Percentiles rank a stretch among this genome's conserved stretches.
These are phyloP conservation scores for Phytophthora uliginosa DNA, from an alignment of 352 stramenopile species.

Conservation along the genomic window DNA sequence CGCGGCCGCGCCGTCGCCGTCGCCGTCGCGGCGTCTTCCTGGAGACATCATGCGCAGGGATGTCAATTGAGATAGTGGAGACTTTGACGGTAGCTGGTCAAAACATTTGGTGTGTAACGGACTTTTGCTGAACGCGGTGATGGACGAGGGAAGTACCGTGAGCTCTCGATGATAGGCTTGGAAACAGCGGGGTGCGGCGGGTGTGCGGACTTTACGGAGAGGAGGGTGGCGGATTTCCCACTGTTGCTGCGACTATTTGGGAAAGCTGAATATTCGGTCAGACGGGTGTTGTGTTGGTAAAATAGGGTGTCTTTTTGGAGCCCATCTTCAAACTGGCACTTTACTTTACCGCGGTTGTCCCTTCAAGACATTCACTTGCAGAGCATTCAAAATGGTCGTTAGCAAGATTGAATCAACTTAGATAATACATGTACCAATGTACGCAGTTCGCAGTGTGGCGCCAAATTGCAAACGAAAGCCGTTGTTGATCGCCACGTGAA, in stretches of 20 bases:
- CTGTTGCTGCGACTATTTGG: background rate
- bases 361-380: background rate
- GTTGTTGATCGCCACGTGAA: background rate
- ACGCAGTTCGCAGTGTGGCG: background rate
- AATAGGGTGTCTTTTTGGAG: background rate
- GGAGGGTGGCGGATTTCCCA: background rate
- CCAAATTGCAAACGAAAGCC: background rate
- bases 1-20: too few species aligned
- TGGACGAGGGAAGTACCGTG: slow-evolving; percentile 5
- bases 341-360: background rate
- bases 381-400: background rate
- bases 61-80: slow-evolving; percentile 9
- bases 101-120: slow-evolving; percentile 21
- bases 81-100: slow-evolving; percentile 27
- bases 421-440: background rate
- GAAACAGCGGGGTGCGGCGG: background rate
- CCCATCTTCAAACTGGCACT: slow-evolving; percentile 31
- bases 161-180: slow-evolving; percentile 2
- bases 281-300: too few species aligned
- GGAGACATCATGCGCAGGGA: background rate
- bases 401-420: background rate
- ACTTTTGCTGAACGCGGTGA: background rate
- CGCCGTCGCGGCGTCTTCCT: too few species aligned
- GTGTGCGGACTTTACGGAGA: slow-evolving; percentile 31
- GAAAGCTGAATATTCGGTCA: background rate